Evolutionary conservation across 176 grass and related monocot species (phyloP).

Genomic region (Thinopyrum elongatum): DNA sequence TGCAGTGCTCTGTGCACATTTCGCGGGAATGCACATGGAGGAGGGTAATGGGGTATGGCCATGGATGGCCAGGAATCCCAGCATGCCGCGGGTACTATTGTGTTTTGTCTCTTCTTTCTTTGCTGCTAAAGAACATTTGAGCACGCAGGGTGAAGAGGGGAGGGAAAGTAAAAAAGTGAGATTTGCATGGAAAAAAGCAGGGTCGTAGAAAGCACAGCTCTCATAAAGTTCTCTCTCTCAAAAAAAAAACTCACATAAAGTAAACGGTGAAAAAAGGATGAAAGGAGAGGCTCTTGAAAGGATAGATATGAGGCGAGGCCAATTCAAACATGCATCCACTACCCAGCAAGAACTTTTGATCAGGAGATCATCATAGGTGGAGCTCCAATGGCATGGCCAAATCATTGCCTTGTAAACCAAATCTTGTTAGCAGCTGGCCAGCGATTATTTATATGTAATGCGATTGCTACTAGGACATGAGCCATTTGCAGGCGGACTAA

Average conservation of each 20-base stretch:
- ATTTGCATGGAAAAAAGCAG: background rate
- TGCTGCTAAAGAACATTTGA: background rate
- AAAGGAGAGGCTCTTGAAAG: background rate
- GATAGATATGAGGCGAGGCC: background rate
- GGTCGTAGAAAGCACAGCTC: background rate
- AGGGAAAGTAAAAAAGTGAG: background rate
- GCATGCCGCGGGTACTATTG: slow-evolving; percentile 4
- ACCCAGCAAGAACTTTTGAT: slow-evolving; percentile 1
- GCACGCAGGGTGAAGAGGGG: background rate
- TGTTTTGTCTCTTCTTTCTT: slow-evolving; percentile 28
- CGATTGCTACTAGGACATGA: background rate
- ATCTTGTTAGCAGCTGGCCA: background rate
- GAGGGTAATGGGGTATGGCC: background rate
- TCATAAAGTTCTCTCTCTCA: too few species aligned
- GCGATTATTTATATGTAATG: background rate
- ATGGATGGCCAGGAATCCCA: slow-evolving; percentile 1
- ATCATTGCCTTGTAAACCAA: background rate
- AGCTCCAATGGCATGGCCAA: background rate
- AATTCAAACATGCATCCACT: slow-evolving; percentile 8
- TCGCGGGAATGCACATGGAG: slow-evolving; percentile 9
- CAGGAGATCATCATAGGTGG: background rate
- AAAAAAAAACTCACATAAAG: background rate
- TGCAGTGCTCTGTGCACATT: background rate
- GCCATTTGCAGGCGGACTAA: background rate
- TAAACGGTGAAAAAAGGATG: background rate